Percentiles rank a stretch among this genome's conserved stretches.
These are phyloP conservation scores for Podospora comata DNA, from an alignment of 495 filamentous ascomycete genomes.

Conservation along the genomic window DNA sequence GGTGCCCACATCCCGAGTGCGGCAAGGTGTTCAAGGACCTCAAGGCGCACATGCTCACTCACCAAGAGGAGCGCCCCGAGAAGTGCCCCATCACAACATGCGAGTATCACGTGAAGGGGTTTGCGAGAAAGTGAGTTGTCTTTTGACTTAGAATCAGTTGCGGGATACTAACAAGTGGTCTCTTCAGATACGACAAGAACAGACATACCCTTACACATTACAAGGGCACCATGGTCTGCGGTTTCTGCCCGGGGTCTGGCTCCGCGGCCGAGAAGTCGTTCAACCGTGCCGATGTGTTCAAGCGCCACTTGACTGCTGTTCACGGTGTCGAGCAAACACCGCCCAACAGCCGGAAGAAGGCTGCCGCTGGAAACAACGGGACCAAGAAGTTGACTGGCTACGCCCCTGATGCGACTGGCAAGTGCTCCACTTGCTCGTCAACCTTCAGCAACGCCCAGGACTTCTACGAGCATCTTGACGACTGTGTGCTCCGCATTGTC, in stretches of 20 bases:
- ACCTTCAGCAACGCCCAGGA: slow-evolving; percentile 95
- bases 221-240: slow-evolving; percentile 99
- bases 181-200: slow-evolving; percentile 81
- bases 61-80: slow-evolving; percentile 89
- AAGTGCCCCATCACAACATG: slow-evolving; percentile 95
- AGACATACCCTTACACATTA: slow-evolving; percentile 96
- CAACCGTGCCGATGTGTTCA: slow-evolving; percentile 98
- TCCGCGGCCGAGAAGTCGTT: slow-evolving; percentile 96
- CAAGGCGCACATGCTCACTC: slow-evolving; percentile 95
- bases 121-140: slow-evolving; percentile 67
- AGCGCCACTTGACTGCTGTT: slow-evolving; percentile 90
- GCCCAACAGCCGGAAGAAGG: slow-evolving; percentile 92
- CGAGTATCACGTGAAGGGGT: slow-evolving; percentile 94
- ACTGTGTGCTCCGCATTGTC: slow-evolving; percentile 95
- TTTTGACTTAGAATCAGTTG: neutral
- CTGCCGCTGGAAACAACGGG: slow-evolving; percentile 34
- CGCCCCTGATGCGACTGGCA: slow-evolving; percentile 75
- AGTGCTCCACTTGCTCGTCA: slow-evolving; percentile 90
- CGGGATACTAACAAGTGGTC: neutral
- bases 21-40: slow-evolving; percentile 87
- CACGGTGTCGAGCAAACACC: slow-evolving; percentile 95
- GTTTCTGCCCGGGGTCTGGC: slow-evolving; percentile 92
- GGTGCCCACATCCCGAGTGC: slow-evolving; percentile 80
- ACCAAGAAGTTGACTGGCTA: slow-evolving; percentile 61
- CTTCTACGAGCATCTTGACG: slow-evolving; percentile 98